Evolutionary conservation across 163 green algal species (phyloP).

Genomic region (Chlamydomonas reinhardtii): DNA sequence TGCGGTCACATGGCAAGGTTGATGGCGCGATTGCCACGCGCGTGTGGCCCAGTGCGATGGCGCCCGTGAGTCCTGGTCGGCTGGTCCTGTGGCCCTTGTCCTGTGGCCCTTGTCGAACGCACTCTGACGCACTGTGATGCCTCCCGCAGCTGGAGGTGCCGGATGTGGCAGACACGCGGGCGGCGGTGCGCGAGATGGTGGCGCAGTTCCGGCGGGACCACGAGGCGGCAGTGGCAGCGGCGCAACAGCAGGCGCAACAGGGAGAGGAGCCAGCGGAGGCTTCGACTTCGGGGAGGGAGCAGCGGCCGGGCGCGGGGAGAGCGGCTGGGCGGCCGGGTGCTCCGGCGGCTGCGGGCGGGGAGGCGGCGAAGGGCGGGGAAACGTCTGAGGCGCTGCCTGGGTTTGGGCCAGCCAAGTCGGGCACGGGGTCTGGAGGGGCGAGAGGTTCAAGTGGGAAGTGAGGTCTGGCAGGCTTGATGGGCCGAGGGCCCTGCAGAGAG

Average conservation of each 20-base stretch:
- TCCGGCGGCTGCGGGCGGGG: background rate
- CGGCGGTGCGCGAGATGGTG: background rate
- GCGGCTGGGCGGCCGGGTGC: background rate
- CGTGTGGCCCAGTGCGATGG: too few relatives aligned
- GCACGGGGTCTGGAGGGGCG: too few relatives aligned
- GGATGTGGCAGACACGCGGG: background rate
- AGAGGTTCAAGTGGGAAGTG: too few relatives aligned
- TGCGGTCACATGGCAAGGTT: too few relatives aligned
- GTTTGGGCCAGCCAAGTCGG: background rate
- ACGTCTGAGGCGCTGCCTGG: background rate
- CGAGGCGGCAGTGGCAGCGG: background rate
- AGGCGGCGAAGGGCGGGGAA: background rate
- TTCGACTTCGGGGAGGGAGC: too few relatives aligned
- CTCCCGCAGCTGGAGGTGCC: slow-evolving; percentile 38
- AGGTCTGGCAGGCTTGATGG: too few relatives aligned
- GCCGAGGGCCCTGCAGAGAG: too few relatives aligned
- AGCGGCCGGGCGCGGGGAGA: background rate
- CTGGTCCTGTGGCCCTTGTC: too few relatives aligned
- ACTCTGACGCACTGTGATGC: too few relatives aligned
- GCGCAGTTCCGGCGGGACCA: background rate
- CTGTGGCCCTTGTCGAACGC: too few relatives aligned
- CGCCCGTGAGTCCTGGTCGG: too few relatives aligned
- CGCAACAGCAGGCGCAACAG: background rate
- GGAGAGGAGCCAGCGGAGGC: background rate
- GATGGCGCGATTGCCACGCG: too few relatives aligned